Evolutionary conservation across 1,284 basidiomycete genomes (phyloP), one percentile per base, ranked within the genome.

Genomic region (Ganoderma lingzhi): DNA sequence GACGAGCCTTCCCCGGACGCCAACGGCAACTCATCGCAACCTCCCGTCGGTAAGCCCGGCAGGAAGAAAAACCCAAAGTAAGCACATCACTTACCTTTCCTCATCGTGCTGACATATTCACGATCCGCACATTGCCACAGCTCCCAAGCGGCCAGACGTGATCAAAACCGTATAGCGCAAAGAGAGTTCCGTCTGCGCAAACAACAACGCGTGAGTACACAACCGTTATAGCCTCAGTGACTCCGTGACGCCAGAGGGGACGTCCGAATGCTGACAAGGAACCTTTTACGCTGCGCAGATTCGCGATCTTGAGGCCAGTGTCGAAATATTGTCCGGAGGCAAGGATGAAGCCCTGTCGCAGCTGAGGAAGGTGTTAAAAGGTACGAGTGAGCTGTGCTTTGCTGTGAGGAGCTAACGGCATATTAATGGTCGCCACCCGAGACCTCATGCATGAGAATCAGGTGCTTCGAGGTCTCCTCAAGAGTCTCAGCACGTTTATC

Each of bases 101-200:
- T 77, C 75, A 72, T 70, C 75, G 73, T 79, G 75, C 77, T 79
- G 76, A 70, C 77, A 32, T 45, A 78, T 76, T 81, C 80, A 82
- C 81, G 78, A 71, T 71, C 72, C 69, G 63, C 58, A 60, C 71
- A 23, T 23, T 28, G 63, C 68, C 60, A 58, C 70, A 93, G 93
- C 82, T 95, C 93, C 41, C 93, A 95, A 81, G 93, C 93, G 51
- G 93, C 93, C 19, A 83, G 93, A 75, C 88, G 93, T 74, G 93
- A 95, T 82, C 96, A 97, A 81, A 97, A 97, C 78, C 88, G 96
- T 67, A 95, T 97, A 69, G 96, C 96, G 1, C 96, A 97, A 80
- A 89, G 96, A 62, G 96, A 97, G 80, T 97, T 97, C 76, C 89
- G 96, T 55, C 84, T 96, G 65, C 86, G 95, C 74, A 97, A 97